Conservation (phyloP, 2,329 filamentous ascomycete genomes). For the Fusarium mundagurra region DNA sequence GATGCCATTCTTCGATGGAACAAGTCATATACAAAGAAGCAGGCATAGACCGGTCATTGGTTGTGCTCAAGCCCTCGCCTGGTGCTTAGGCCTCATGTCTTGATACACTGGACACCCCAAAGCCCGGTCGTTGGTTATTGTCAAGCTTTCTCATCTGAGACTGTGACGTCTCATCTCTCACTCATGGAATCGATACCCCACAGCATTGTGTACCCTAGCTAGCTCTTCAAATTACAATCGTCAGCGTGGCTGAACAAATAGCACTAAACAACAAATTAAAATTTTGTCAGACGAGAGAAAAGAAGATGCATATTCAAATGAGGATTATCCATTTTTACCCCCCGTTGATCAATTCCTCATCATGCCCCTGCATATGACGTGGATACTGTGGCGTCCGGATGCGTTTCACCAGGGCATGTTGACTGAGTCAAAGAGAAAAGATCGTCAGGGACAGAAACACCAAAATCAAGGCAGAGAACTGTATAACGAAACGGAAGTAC, state of each 20-base stretch:
- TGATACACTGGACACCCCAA: neutral
- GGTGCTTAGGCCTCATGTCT: neutral
- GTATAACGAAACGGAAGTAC: neutral
- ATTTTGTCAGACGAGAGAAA: neutral
- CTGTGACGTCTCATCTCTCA: constrained; percentile 1
- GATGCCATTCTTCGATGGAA: constrained; percentile 56
- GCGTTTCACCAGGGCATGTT: constrained; percentile 35
- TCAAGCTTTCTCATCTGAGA: constrained; percentile 21
- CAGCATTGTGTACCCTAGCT: constrained; percentile 3
- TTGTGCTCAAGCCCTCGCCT: constrained; percentile 3
- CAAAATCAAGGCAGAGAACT: constrained; percentile 22
- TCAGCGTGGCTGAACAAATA: constrained; percentile 10
- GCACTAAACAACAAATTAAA: constrained; percentile 19
- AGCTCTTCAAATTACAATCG: constrained; percentile 25
- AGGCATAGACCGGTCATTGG: neutral
- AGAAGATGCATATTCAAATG: constrained; percentile 1
- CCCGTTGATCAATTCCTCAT: constrained; percentile 21
- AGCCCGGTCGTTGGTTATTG: constrained; percentile 1
- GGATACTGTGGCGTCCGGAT: constrained; percentile 39
- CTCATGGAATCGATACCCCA: constrained; percentile 12
- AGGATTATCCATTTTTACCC: constrained; percentile 8
- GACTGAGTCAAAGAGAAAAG: constrained; percentile 16
- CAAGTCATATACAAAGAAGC: constrained; percentile 38
- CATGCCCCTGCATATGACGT: constrained; percentile 39
- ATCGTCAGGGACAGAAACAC: constrained; percentile 41